Base-by-base conservation (phyloP, 2,329 filamentous ascomycete genomes). In the Boeremia exigua region DNA sequence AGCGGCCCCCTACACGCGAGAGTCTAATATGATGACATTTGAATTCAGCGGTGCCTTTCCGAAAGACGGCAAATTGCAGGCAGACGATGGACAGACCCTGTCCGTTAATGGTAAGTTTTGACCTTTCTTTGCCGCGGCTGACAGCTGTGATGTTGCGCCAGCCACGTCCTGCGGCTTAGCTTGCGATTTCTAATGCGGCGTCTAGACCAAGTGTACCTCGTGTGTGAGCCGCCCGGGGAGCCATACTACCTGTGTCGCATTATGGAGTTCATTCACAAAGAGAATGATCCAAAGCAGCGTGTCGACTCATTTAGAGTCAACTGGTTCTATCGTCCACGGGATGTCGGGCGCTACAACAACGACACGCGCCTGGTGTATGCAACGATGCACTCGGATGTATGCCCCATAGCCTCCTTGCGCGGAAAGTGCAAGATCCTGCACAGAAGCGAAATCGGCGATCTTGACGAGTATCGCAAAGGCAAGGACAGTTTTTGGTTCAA, bases 381-480 rank as follows among this genome's bases (percentile, higher is more conserved):
- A 60, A 96, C 95, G 28, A 99, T 99, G 95, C 95, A 99, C 77
- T 98, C 95, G 25, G 95, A 99, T 80, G 89, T 92, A 59, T 96
- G 92, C 74, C 95, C 95, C 54, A 82, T 99, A 68, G 92, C 92
- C 46, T 92, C 95, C 40, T 82, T 99, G 66, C 91, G 95, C 70
- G 95, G 95, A 65, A 96, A 96, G 79, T 98, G 94, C 77, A 86
- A 88, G 62, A 95, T 99, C 75, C 84, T 86, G 75, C 95, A 99
- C 80, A 88, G 91, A 66, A 90, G 88, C 61, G 92, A 98, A 74
- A 94, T 98, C 58, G 79, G 85, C 32, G 88, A 90, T 70, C 79
- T 97, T 63, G 91, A 96, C 54, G 86, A 88, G 48, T 96, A 93
- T 74, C 90, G 93, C 73, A 94, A 90, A 75, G 86, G 82, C 25